Base-by-base conservation (phyloP, 1,284 basidiomycete genomes). In the Lentinula novae-zelandiae region DNA sequence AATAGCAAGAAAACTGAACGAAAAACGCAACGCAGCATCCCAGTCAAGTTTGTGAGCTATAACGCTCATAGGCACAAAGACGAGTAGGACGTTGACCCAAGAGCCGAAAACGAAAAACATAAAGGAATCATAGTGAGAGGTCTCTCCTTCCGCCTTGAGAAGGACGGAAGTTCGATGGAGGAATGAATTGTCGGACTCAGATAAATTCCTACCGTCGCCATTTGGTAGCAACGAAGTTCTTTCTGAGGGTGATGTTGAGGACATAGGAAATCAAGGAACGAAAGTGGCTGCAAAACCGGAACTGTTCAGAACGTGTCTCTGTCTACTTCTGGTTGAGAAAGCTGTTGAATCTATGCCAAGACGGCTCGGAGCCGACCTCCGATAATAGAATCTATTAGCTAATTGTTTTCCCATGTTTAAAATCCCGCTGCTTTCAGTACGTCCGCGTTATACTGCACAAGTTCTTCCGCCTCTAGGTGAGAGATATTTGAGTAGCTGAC, bases 21-120 rank as follows among this genome's bases (percentile, higher is more conserved):
- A 75, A 69, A 96, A 96, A n/a, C 91, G 84, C 48, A 90, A 78
- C 8, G 84, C 87, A n/a, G 90, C 89, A 75, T 92, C 89, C 91
- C 90, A 92, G 65, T 85, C 68, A 15, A 83, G 67, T 64, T 80
- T 74, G 71, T 90, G 83, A 40, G 91, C 79, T 20, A 87, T 61
- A 52, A 87, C 75, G 63, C 85, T 83, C 66, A 96, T 74, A 46
- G 92, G 92, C 8, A 93, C 82, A 64, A 89, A 89, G 56, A 95
- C 67, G 56, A 95, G 84, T 53, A 95, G 78, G 52, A 93, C 52
- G 71, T 95, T 96, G 69, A 92, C 70, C 77, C 85, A 95, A 15
- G 85, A 86, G 58, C 82, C 81, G 61, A 92, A 80, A 62, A 92
- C 63, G 68, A 95, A 87, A 74, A 82, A 87, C 64, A 75, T 79